These are phyloP conservation scores for Cladosporium sp. DNA, from an alignment of 2,329 filamentous ascomycete genomes.

Conservation along the genomic window DNA sequence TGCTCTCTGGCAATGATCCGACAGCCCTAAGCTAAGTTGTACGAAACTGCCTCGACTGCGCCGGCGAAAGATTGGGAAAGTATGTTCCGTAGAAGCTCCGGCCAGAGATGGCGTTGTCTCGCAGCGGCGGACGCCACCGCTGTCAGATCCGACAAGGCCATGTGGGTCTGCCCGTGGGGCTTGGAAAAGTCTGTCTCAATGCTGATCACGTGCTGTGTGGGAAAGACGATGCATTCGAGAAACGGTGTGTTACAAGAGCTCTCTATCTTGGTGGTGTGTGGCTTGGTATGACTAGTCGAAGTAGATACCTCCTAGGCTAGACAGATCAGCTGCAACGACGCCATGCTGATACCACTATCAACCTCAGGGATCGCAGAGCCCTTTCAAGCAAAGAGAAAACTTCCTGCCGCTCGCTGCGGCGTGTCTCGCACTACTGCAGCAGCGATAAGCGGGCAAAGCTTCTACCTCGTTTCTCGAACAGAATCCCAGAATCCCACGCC, in stretches of 20 bases:
- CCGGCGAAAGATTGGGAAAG: background rate
- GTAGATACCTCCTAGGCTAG: no score
- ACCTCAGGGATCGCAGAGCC: background rate
- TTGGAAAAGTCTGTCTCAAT: no score
- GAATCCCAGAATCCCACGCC: background rate
- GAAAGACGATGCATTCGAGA: no score
- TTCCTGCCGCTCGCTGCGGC: background rate
- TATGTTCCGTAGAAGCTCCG: background rate
- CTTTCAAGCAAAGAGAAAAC: background rate
- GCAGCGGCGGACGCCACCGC: background rate
- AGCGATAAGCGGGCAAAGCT: background rate
- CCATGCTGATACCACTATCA: background rate
- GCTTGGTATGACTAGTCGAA: no score
- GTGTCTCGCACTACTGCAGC: conserved; percentile 2
- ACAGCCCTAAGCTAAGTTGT: no score
- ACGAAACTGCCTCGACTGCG: no score
- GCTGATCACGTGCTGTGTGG: no score
- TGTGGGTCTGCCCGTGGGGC: no score
- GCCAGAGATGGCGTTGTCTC: background rate
- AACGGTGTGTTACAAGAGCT: no score
- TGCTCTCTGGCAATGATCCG: background rate
- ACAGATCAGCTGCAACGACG: no score
- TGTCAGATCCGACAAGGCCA: background rate
- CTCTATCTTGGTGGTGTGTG: no score
- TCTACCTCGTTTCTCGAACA: conserved; percentile 9